Conservation (phyloP, 441 rosid species). For the Syzygium syzygioides region DNA sequence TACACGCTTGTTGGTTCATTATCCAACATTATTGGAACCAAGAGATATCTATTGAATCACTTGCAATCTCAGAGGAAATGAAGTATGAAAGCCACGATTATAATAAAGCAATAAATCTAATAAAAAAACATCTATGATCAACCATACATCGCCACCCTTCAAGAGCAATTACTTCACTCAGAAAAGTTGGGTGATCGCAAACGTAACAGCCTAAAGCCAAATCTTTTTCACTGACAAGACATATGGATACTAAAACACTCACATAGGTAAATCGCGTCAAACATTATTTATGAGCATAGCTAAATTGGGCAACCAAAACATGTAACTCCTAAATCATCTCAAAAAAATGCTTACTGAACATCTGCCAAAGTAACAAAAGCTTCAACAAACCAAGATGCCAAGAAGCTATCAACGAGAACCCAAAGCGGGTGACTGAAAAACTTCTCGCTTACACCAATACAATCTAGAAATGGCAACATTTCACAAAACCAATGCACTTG, state of each 20-base stretch:
- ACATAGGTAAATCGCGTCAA: background rate
- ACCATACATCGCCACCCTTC: too few species aligned
- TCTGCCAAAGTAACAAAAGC: background rate
- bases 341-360: background rate
- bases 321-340: background rate
- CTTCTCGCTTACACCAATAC: background rate
- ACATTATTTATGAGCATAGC: background rate
- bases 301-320: background rate
- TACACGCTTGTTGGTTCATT: conserved; percentile 1
- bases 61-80: background rate
- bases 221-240: background rate
- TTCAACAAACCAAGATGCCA: background rate
- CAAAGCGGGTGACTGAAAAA: background rate
- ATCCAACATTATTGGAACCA: background rate
- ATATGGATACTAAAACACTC: background rate
- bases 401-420: background rate
- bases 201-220: background rate
- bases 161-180: too few species aligned
- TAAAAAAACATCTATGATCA: background rate
- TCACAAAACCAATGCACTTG: background rate
- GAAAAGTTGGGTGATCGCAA: background rate
- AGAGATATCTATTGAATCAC: background rate
- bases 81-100: background rate
- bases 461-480: background rate
- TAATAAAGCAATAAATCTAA: background rate